Evolutionary conservation across 441 rosid genomes (phyloP).

Genomic region (Melastoma candidum): DNA sequence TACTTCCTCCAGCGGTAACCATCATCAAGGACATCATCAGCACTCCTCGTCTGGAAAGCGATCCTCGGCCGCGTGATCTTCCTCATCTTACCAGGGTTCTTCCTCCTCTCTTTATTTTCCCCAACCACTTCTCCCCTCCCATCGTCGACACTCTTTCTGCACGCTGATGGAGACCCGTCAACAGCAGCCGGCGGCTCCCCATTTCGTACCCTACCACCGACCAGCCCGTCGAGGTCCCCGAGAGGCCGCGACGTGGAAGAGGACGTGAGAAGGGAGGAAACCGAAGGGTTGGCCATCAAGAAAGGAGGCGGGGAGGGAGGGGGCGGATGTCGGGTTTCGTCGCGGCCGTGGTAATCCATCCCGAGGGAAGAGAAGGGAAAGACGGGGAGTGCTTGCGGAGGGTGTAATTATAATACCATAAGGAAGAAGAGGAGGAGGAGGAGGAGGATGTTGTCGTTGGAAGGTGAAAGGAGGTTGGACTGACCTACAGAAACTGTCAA

Average conservation of each 20-base stretch:
- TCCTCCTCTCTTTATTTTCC: neutral
- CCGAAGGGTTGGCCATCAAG: neutral
- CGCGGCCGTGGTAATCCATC: neutral
- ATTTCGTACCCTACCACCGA: neutral
- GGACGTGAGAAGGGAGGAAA: conserved; percentile 9
- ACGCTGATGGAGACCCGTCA: neutral
- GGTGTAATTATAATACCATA: neutral
- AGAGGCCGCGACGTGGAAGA: conserved; percentile 14
- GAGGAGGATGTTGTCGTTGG: conserved; percentile 20
- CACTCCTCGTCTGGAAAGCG: conserved; percentile 7
- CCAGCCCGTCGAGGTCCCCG: neutral
- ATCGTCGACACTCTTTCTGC: neutral
- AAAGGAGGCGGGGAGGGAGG: conserved; percentile 14
- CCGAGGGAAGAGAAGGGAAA: too few species aligned
- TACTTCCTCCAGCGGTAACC: conserved; percentile 10
- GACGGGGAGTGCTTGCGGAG: too few species aligned
- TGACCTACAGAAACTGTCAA: conserved; percentile 20
- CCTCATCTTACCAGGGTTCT: too few species aligned
- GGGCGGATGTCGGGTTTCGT: conserved; percentile 2
- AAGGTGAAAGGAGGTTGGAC: conserved; percentile 39
- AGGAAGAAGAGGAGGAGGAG: conserved; percentile 14
- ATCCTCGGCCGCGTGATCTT: neutral
- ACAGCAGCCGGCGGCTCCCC: neutral
- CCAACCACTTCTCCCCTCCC: neutral
- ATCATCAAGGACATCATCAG: conserved; percentile 3